Percentiles rank a stretch among this genome's conserved stretches.
phyloP scores from a whole-genome alignment of 2,329 filamentous ascomycete species.

The Aureobasidium lini region DNA sequence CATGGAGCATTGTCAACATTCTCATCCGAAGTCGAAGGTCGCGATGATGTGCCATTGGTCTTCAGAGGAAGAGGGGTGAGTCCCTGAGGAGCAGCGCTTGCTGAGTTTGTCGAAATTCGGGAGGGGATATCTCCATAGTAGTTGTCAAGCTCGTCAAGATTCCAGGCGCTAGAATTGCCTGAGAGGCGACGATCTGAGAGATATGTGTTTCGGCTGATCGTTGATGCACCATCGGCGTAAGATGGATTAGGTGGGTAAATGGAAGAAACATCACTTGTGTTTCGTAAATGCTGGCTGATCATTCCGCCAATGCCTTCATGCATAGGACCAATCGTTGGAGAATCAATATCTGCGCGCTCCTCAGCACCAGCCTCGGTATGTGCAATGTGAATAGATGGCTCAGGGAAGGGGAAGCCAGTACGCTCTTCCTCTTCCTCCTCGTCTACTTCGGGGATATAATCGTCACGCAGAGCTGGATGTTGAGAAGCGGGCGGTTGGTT shows the following conservation, averaged over 20 bases:
- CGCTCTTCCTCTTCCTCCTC: slow-evolving; percentile 24
- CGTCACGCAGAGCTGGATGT: slow-evolving; percentile 26
- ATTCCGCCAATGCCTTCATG: slow-evolving; percentile 55
- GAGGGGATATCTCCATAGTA: slow-evolving; percentile 30
- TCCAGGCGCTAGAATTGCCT: slow-evolving; percentile 37
- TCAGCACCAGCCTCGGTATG: slow-evolving; percentile 17
- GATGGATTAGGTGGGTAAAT: slow-evolving; percentile 51
- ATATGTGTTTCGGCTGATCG: slow-evolving; percentile 4
- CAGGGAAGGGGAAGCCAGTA: slow-evolving; percentile 3
- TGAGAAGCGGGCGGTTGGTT: slow-evolving; percentile 28
- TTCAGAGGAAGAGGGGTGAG: slow-evolving; percentile 15
- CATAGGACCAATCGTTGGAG: slow-evolving; percentile 66
- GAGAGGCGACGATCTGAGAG: slow-evolving; percentile 5
- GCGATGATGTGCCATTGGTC: slow-evolving; percentile 1
- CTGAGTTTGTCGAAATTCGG: slow-evolving; percentile 29
- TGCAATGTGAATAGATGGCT: slow-evolving; percentile 1
- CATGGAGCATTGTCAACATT: slow-evolving; percentile 28
- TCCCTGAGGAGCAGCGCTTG: slow-evolving; percentile 19
- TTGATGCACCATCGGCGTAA: slow-evolving; percentile 30
- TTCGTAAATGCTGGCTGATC: slow-evolving; percentile 58
- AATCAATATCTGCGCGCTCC: slow-evolving; percentile 47
- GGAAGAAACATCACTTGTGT: slow-evolving; percentile 74
- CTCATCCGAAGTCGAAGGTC: slow-evolving; percentile 13
- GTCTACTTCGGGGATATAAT: slow-evolving; percentile 22
- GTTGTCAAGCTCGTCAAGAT: slow-evolving; percentile 44